Evolutionary conservation across 2,329 filamentous ascomycete genomes (phyloP).

Genomic region (Alternaria panax): DNA sequence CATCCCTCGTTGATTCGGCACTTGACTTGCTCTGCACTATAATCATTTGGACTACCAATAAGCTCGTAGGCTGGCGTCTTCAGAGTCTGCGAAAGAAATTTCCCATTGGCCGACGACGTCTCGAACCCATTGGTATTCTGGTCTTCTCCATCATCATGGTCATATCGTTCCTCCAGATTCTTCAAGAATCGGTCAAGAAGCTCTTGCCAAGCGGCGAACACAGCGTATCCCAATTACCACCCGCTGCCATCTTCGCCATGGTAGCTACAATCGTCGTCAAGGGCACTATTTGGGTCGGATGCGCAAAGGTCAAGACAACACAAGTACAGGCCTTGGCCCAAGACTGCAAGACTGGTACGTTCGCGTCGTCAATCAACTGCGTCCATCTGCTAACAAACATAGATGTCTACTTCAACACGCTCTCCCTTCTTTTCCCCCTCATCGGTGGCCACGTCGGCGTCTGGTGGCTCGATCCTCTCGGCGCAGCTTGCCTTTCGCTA

Average conservation of each 20-base stretch:
- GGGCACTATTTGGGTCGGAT: constrained; percentile 67
- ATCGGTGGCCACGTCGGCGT: constrained; percentile 65
- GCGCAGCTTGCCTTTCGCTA: constrained; percentile 68
- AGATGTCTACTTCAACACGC: constrained; percentile 70
- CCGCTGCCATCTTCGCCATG: constrained; percentile 65
- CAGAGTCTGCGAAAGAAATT: constrained; percentile 61
- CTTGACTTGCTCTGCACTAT: constrained; percentile 67
- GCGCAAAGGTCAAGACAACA: constrained; percentile 66
- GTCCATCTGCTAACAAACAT: constrained; percentile 41
- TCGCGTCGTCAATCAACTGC: no score
- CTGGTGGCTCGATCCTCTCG: constrained; percentile 73
- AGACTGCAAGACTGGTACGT: constrained; percentile 60
- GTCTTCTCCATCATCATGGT: constrained; percentile 70
- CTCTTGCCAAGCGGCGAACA: constrained; percentile 61
- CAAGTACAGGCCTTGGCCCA: constrained; percentile 70
- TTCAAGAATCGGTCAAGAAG: constrained; percentile 67
- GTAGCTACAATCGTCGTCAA: constrained; percentile 65
- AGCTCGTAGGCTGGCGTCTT: constrained; percentile 65
- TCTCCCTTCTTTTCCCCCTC: constrained; percentile 68
- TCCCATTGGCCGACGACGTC: constrained; percentile 59
- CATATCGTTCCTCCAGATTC: constrained; percentile 67
- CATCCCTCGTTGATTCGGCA: constrained; percentile 68
- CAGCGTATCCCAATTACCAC: constrained; percentile 59
- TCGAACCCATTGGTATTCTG: constrained; percentile 68
- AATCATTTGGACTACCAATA: constrained; percentile 68